Base-by-base conservation (phyloP, 768 basidiomycete species). In the Mycena rebaudengoi region DNA sequence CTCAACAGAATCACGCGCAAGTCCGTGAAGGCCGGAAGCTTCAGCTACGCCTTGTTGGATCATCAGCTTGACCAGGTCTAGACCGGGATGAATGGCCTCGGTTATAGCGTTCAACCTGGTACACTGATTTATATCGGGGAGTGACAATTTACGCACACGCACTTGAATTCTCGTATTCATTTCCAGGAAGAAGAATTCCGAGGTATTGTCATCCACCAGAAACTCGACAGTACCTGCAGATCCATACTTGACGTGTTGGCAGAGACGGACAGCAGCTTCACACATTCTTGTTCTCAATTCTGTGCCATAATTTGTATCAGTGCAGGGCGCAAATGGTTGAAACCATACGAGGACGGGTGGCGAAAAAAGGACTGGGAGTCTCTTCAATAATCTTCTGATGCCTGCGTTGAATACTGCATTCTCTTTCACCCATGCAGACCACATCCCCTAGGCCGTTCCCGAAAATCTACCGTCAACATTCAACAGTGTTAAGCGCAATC, bases 321-420 rank as follows among this genome's bases (percentile, higher is more conserved):
- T 13, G 2, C 1, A 8, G 1, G 23, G 11, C 21, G 7, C 12
- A 18, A 43, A 5, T 12, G 10, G 18, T 11, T 18, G 29, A 10
- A 20, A 7, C 67, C 77, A 29, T 64, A 85, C 88, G 84, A 29
- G 82, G 79, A 71, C 81, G 76, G 3, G 68, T 54, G 1, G 72
- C 53, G 39, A 87, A 78, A 69, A 88, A 90, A 1, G 89, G 87
- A 66, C 87, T 88, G 0, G 88, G 87, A 4, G 85, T 82, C 68
- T 91, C 90, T 65, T 92, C 90, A 23, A 92, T 84, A 3, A 92
- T 82, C 70, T 92, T 92, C 72, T 92, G 90, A 65, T 91, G 87
- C 29, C 90, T 76, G 29, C 90, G 78, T 69, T 92, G 90, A 10
- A 89, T 74, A 48, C 87, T 89, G 66, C 90, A 91, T 71, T 92